These are phyloP conservation scores for Trametes cinnabarina DNA, from an alignment of 768 basidiomycete species.

Conservation along the genomic window DNA sequence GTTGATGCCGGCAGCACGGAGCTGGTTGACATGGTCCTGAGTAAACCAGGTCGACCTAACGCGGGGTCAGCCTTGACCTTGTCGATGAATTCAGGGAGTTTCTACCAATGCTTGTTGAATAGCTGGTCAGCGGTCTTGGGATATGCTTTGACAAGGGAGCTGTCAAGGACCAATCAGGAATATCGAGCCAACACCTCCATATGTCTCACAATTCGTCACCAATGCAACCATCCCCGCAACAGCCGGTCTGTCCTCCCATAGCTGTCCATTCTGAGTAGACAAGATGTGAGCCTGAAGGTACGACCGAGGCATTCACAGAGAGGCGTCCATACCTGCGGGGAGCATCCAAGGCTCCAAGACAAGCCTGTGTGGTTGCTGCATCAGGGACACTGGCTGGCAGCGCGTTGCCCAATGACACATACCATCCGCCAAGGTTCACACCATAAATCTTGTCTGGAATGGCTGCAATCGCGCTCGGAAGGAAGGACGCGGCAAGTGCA, in stretches of 20 bases:
- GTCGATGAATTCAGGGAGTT: too few relatives aligned
- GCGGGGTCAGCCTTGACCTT: background rate
- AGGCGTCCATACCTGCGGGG: slow-evolving; percentile 47
- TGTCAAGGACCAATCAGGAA: slow-evolving; percentile 24
- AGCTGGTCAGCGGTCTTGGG: slow-evolving; percentile 55
- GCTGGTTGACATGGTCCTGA: slow-evolving; percentile 53
- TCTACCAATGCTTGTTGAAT: slow-evolving; percentile 65
- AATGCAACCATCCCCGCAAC: slow-evolving; percentile 62
- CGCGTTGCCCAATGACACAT: slow-evolving; percentile 13
- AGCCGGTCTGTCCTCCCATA: slow-evolving; percentile 70
- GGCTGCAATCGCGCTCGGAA: slow-evolving; percentile 1
- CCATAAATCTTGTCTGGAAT: slow-evolving; percentile 56
- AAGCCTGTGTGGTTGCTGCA: slow-evolving; percentile 45
- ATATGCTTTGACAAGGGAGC: slow-evolving; percentile 58
- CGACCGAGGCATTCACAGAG: background rate
- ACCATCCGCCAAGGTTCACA: slow-evolving; percentile 71
- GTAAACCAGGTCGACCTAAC: slow-evolving; percentile 71
- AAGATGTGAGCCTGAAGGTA: background rate
- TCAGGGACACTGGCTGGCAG: background rate
- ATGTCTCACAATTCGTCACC: slow-evolving; percentile 59
- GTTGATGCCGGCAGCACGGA: slow-evolving; percentile 60
- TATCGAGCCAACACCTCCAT: background rate
- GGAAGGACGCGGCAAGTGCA: background rate
- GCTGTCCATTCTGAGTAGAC: slow-evolving; percentile 53
- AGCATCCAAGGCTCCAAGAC: slow-evolving; percentile 84